Percentiles rank a stretch among this genome's conserved stretches.
These are phyloP conservation scores for Millerozyma miso DNA, from an alignment of 805 yeast species.

Conservation along the genomic window DNA sequence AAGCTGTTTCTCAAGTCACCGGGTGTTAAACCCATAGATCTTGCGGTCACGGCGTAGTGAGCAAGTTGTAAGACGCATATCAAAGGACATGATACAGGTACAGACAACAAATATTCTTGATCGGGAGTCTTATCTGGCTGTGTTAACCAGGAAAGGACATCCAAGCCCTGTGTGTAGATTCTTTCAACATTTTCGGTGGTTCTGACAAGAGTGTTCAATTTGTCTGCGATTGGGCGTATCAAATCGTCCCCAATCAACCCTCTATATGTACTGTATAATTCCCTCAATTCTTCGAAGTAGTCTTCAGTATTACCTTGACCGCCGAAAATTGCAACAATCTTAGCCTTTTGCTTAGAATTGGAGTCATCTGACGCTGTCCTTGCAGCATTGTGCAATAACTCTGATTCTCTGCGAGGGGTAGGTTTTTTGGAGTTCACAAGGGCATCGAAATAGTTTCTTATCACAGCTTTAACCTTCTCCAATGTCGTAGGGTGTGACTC, in stretches of 20 bases:
- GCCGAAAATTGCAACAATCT: conserved; percentile 84
- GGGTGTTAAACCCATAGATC: conserved; percentile 80
- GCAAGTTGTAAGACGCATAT: conserved; percentile 94
- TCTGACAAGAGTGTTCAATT: conserved; percentile 63
- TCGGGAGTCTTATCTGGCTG: conserved; percentile 85
- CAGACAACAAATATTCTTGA: conserved; percentile 78
- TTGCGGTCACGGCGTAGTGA: conserved; percentile 86
- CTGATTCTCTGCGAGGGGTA: conserved; percentile 23
- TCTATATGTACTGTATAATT: conserved; percentile 70
- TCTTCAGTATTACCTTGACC: conserved; percentile 99
- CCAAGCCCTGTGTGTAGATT: conserved; percentile 90
- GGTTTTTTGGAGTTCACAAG: conserved; percentile 23
- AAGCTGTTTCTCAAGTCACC: conserved; percentile 75
- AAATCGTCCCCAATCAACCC: conserved; percentile 63
- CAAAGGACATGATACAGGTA: conserved; percentile 95
- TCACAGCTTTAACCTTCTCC: conserved; percentile 65
- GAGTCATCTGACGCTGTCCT: conserved; percentile 31
- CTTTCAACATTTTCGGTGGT: conserved; percentile 75
- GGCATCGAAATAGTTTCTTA: conserved; percentile 68
- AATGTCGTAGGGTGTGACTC: conserved; percentile 60
- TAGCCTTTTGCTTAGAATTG: conserved; percentile 31
- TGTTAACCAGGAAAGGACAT: conserved; percentile 82
- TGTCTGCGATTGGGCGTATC: conserved; percentile 62
- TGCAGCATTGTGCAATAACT: conserved; percentile 62
- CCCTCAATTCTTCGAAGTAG: conserved; percentile 93